These are phyloP conservation scores for Microsporum ferrugineum DNA, from an alignment of 2,329 filamentous ascomycete genomes.

Conservation along the genomic window DNA sequence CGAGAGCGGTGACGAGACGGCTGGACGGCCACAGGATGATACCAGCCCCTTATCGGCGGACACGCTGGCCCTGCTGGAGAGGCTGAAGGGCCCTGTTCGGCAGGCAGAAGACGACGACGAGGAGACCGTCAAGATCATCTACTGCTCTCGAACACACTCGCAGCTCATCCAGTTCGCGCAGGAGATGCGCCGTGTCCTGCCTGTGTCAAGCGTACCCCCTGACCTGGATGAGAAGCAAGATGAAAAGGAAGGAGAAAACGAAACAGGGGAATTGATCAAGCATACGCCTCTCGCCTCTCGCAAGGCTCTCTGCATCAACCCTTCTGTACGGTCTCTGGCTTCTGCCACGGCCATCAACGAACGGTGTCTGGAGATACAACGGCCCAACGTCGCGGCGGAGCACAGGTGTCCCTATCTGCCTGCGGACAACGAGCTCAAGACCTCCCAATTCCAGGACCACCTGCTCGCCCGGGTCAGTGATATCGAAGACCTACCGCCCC, in stretches of 20 bases:
- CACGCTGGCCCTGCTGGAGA: slow-evolving; percentile 62
- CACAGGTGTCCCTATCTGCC: slow-evolving; percentile 68
- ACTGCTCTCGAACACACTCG: slow-evolving; percentile 86
- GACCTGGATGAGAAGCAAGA: slow-evolving; percentile 18
- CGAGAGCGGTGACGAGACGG: slow-evolving; percentile 48
- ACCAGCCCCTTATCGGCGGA: slow-evolving; percentile 52
- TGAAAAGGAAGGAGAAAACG: slow-evolving; percentile 17
- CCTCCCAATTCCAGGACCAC: slow-evolving; percentile 74
- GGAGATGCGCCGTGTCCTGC: slow-evolving; percentile 65
- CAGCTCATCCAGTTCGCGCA: slow-evolving; percentile 79
- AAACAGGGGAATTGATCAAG: slow-evolving; percentile 54
- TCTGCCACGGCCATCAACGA: slow-evolving; percentile 79
- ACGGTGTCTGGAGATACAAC: slow-evolving; percentile 78
- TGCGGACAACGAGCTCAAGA: slow-evolving; percentile 56
- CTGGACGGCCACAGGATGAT: slow-evolving; percentile 17
- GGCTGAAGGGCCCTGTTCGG: slow-evolving; percentile 40
- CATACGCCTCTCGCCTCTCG: slow-evolving; percentile 74
- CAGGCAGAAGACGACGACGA: slow-evolving; percentile 33
- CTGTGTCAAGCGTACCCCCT: slow-evolving; percentile 59
- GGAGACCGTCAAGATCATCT: slow-evolving; percentile 73
- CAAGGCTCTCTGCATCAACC: slow-evolving; percentile 83
- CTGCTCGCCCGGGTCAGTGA: slow-evolving; percentile 75
- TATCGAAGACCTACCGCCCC: slow-evolving; percentile 74
- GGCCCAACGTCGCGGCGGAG: slow-evolving; percentile 49
- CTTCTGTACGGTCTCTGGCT: slow-evolving; percentile 59